Percentiles rank a stretch among this genome's conserved stretches.
These are phyloP conservation scores for Fusarium sp. DNA, from an alignment of 2,329 filamentous ascomycete genomes.

Conservation along the genomic window DNA sequence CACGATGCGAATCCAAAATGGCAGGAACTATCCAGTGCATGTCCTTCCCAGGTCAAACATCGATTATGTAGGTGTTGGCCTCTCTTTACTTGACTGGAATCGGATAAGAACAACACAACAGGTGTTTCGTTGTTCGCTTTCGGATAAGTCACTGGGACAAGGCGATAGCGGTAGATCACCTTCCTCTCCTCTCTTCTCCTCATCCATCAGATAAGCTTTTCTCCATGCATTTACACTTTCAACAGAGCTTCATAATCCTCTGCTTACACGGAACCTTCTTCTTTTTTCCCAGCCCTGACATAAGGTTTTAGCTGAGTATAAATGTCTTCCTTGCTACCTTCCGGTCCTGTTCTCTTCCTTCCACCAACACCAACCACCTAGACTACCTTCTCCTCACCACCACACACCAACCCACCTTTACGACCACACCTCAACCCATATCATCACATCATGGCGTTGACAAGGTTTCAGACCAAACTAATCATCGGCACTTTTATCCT, in stretches of 20 bases:
- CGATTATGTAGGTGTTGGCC: accelerated
- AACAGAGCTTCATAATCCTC: not conserved
- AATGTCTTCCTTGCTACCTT: not conserved
- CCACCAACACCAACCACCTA: not conserved
- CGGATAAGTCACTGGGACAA: not conserved
- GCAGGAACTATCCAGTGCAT: not conserved
- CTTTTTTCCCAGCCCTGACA: not conserved
- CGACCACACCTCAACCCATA: not conserved
- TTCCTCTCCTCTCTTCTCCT: not conserved
- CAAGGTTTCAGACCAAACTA: accelerated
- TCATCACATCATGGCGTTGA: not conserved
- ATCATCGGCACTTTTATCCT: not conserved
- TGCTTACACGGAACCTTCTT: not conserved
- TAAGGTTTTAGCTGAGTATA: not conserved
- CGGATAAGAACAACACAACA: accelerated
- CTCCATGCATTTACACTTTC: not conserved
- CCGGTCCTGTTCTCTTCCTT: not conserved
- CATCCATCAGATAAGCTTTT: not conserved
- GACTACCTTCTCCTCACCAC: not conserved
- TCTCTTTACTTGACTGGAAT: not conserved
- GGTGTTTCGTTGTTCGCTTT: not conserved
- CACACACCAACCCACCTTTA: no score
- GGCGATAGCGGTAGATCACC: not conserved
- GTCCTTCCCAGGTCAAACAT: accelerated
- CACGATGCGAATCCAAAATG: accelerated